These are phyloP conservation scores for Aspergillus funiculosus DNA, from an alignment of 495 filamentous ascomycete species.

Conservation along the genomic window DNA sequence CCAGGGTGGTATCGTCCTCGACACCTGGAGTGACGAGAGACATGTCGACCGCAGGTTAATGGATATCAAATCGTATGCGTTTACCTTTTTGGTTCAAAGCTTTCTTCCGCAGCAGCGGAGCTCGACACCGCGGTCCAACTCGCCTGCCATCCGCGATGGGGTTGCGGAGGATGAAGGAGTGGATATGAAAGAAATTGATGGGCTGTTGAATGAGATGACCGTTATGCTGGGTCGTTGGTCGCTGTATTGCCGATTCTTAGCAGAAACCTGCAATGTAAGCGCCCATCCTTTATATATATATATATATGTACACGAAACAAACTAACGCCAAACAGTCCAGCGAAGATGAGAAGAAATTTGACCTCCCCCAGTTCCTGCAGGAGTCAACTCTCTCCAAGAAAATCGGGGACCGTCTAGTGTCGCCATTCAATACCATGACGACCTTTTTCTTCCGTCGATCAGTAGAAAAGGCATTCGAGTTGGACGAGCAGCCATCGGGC, in stretches of 20 bases:
- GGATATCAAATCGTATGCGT: conserved; percentile 94
- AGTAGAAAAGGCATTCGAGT: conserved; percentile 93
- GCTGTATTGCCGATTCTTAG: conserved; percentile 82
- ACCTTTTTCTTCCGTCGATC: conserved; percentile 95
- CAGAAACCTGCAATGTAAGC: conserved; percentile 72
- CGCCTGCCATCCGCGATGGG: conserved; percentile 57
- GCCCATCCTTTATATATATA: conserved; percentile 10
- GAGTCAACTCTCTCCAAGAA: conserved; percentile 73
- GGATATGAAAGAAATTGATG: conserved; percentile 91
- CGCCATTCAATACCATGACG: conserved; percentile 80
- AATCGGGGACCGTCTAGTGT: conserved; percentile 61
- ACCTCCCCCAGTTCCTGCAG: conserved; percentile 61
- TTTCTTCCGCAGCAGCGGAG: conserved; percentile 68
- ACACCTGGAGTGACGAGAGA: conserved; percentile 91
- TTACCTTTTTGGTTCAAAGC: conserved; percentile 92
- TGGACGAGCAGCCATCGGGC: conserved; percentile 87
- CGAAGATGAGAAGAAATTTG: conserved; percentile 26
- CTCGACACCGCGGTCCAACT: conserved; percentile 50
- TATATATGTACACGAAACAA: conserved; percentile 19
- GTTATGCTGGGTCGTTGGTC: conserved; percentile 93
- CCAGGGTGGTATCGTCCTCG: conserved; percentile 93
- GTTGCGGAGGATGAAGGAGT: conserved; percentile 77
- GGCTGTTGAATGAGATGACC: conserved; percentile 75
- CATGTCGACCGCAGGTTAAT: conserved; percentile 77
- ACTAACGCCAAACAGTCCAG: conserved; percentile 14